Conservation (phyloP, 1,284 basidiomycete genomes). For the Erythrobasidium hasegawianum region DNA sequence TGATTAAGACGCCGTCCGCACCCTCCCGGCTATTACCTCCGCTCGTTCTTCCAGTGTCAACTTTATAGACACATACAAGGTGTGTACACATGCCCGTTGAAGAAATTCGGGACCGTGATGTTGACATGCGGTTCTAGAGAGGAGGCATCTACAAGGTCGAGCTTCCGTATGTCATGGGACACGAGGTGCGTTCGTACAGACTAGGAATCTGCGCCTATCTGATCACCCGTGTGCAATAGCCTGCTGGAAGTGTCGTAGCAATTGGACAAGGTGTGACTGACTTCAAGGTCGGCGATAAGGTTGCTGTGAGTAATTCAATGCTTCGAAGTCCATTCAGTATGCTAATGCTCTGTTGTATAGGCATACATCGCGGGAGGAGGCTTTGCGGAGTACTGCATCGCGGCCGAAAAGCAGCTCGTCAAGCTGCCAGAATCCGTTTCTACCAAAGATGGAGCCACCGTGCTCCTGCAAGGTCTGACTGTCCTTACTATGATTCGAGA, state of each 20-base stretch:
- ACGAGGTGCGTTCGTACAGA: constrained; percentile 54
- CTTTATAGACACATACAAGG: constrained; percentile 69
- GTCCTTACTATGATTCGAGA: constrained; percentile 75
- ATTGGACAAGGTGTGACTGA: constrained; percentile 40
- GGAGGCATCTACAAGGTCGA: constrained; percentile 54
- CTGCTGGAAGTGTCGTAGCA: constrained; percentile 67
- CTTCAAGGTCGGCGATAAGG: constrained; percentile 61
- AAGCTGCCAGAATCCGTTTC: constrained; percentile 54
- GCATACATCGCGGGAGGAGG: constrained; percentile 57
- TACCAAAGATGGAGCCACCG: constrained; percentile 64
- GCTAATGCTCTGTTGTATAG: background rate
- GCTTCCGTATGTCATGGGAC: constrained; percentile 72
- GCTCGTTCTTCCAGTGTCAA: constrained; percentile 47
- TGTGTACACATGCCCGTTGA: constrained; percentile 51
- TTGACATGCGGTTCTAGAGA: constrained; percentile 38
- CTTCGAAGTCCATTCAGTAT: background rate
- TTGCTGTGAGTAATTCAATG: constrained; percentile 45
- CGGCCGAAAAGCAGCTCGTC: constrained; percentile 62
- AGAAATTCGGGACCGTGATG: background rate
- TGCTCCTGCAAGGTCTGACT: constrained; percentile 73
- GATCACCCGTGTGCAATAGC: constrained; percentile 44
- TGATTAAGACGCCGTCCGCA: background rate
- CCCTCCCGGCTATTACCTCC: background rate
- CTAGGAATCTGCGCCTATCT: background rate
- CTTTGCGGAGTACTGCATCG: constrained; percentile 72